Evolutionary conservation across 164 flowering plant species (phyloP).

Genomic region (Sextonia rubra): DNA sequence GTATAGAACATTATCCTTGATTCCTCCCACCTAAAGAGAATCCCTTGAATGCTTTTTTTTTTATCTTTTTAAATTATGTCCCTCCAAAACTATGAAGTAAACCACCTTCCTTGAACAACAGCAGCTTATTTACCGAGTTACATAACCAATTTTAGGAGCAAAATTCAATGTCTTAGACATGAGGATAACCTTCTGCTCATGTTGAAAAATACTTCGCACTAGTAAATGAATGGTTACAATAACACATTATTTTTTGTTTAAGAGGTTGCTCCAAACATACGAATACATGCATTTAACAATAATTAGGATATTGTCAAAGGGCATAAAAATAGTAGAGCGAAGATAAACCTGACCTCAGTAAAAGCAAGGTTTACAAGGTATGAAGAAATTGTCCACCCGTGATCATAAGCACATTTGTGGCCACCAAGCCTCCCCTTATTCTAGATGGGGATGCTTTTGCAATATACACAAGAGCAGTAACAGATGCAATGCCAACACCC

Average conservation of each 20-base stretch:
- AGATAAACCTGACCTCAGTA: constrained; percentile 68
- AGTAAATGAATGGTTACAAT: background rate
- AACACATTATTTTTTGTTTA: background rate
- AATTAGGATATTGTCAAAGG: background rate
- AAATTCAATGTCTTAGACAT: background rate
- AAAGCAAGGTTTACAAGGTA: constrained; percentile 93
- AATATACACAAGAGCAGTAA: constrained; percentile 96
- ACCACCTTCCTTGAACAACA: too few species aligned
- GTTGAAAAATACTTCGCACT: background rate
- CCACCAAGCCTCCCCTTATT: constrained; percentile 90
- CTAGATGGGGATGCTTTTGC: constrained; percentile 97
- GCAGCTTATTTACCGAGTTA: too few species aligned
- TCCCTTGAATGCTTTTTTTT: too few species aligned
- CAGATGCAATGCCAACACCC: constrained; percentile 92
- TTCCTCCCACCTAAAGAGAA: too few species aligned
- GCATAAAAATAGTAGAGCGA: constrained; percentile 5
- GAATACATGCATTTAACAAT: too few species aligned
- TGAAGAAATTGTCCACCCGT: constrained; percentile 98
- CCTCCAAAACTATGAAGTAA: too few species aligned
- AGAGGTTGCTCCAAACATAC: background rate
- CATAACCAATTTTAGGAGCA: background rate
- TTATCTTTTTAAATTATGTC: too few species aligned
- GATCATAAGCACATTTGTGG: constrained; percentile 97
- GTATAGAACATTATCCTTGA: background rate
- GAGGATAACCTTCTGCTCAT: background rate